phyloP scores from a whole-genome alignment of 495 filamentous ascomycete species.

The Aspergillus carlsbadensis region DNA sequence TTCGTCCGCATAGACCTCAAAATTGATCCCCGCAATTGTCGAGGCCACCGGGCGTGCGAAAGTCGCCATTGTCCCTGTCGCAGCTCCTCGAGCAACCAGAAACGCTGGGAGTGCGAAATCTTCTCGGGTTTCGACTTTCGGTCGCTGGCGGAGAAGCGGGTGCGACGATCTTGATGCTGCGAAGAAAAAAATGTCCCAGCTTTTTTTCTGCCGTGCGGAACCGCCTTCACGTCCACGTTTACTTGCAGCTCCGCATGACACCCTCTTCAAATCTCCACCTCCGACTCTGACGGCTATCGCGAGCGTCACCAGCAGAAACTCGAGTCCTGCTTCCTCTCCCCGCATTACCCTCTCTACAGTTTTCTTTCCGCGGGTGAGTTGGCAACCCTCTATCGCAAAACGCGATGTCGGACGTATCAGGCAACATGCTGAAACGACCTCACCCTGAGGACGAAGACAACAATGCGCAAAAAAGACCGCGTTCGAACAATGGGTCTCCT shows the following conservation, averaged over 20 bases:
- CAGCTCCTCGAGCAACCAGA: constrained; percentile 45
- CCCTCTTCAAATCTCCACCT: background rate
- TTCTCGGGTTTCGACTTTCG: constrained; percentile 6
- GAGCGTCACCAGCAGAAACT: background rate
- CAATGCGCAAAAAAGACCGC: constrained; percentile 55
- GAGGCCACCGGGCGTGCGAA: constrained; percentile 87
- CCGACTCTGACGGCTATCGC: background rate
- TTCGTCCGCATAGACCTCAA: constrained; percentile 72
- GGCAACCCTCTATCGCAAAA: constrained; percentile 9
- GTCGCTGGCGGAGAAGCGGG: constrained; percentile 20
- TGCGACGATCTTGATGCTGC: constrained; percentile 22
- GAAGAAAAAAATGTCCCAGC: constrained; percentile 25
- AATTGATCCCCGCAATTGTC: constrained; percentile 82
- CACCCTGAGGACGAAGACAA: constrained; percentile 53
- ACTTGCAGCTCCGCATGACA: constrained; percentile 9
- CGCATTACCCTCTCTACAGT: background rate
- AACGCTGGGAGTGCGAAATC: constrained; percentile 35
- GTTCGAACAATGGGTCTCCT: constrained; percentile 61
- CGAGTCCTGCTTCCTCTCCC: background rate
- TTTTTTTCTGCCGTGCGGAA: constrained; percentile 26
- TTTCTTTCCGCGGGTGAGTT: constrained; percentile 19
- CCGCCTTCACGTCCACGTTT: constrained; percentile 18
- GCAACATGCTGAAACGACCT: constrained; percentile 57
- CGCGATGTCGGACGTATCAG: constrained; percentile 53
- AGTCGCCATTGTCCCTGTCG: constrained; percentile 58